Base-by-base conservation (phyloP, 2,329 filamentous ascomycete genomes). In the Alternaria solani region DNA sequence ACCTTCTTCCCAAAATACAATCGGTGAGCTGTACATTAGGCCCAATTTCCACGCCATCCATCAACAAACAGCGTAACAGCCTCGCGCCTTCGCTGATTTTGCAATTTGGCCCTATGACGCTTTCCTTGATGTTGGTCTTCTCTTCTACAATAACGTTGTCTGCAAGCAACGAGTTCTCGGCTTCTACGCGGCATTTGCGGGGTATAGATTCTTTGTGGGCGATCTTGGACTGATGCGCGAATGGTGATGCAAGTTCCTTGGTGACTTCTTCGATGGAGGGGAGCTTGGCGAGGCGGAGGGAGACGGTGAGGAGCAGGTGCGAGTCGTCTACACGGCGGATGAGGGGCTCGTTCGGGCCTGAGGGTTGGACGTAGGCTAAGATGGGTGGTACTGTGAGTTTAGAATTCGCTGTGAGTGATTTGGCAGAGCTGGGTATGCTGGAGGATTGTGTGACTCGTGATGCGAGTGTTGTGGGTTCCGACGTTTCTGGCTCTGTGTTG, bases 81-180 rank as follows among this genome's bases (percentile, higher is more conserved):
- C 94, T 91, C 30, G 91, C 93, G n/a, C 93, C 93, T 68, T 90
- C 89, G 63, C 89, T 89, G 65, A 99, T 94, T 70, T 91, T 90
- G 76, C 93, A 96, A 69, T 92, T 93, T 5, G 92, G 88, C 3
- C 95, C 95, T 41, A 99, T 88, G 30, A 97, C 92, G 38, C 86
- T 91, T 78, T 97, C 93, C 78, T 97, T 97, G 80, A 99, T 91
- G n/a, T 93, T 91, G 25, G 88, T 90, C 76, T 94, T 94, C 70
- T 94, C 92, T 73, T 94, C 92, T 0, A 98, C 89, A 1, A 89
- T 93, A 41, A 96, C 93, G 72, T 97, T 97, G 59, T 94, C 91
- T 1, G 88, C 94, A 38, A 98, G 87, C 2, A 98, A 84, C 66
- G 88, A 92, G 81, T 97, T 94, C 47, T 87, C 85, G 69, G 90